These are phyloP conservation scores for Zygotorulaspora sp. DNA, from an alignment of 805 yeast species.

Conservation along the genomic window DNA sequence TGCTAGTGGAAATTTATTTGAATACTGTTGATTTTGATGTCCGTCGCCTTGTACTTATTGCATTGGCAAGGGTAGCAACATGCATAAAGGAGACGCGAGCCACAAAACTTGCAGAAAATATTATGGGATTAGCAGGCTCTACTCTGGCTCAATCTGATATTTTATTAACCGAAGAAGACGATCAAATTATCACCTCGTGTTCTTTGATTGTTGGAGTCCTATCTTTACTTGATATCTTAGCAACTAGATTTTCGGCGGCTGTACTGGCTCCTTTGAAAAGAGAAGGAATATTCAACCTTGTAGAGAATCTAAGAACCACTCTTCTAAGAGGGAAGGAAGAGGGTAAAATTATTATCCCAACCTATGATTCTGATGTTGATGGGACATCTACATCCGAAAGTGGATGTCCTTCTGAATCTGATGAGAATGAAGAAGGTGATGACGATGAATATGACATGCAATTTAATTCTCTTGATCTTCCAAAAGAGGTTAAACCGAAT, in stretches of 20 bases:
- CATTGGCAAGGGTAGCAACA: conserved; percentile 48
- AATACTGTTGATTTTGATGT: conserved; percentile 67
- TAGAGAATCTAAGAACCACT: conserved; percentile 8
- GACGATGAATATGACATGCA: conserved; percentile 29
- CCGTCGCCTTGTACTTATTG: conserved; percentile 52
- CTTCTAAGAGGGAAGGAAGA: conserved; percentile 22
- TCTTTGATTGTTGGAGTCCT: conserved; percentile 48
- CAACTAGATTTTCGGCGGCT: conserved; percentile 40
- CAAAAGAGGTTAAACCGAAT: conserved; percentile 29
- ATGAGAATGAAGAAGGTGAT: conserved; percentile 20
- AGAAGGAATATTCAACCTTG: conserved; percentile 49
- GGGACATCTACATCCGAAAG: conserved; percentile 6
- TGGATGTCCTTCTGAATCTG: conserved; percentile 9
- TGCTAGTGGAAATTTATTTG: conserved; percentile 60
- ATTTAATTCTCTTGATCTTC: conserved; percentile 33
- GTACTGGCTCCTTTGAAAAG: conserved; percentile 52
- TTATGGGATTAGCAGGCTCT: conserved; percentile 54
- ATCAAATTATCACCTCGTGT: conserved; percentile 7
- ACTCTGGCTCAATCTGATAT: conserved; percentile 52
- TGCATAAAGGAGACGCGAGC: conserved; percentile 37
- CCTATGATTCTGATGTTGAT: conserved; percentile 16
- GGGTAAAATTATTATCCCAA: conserved; percentile 8
- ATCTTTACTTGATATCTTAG: conserved; percentile 43
- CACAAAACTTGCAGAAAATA: conserved; percentile 32
- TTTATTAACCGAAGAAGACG: conserved; percentile 21